Conservation (phyloP, 1,284 basidiomycete genomes). For the Ustilago trichophora region DNA sequence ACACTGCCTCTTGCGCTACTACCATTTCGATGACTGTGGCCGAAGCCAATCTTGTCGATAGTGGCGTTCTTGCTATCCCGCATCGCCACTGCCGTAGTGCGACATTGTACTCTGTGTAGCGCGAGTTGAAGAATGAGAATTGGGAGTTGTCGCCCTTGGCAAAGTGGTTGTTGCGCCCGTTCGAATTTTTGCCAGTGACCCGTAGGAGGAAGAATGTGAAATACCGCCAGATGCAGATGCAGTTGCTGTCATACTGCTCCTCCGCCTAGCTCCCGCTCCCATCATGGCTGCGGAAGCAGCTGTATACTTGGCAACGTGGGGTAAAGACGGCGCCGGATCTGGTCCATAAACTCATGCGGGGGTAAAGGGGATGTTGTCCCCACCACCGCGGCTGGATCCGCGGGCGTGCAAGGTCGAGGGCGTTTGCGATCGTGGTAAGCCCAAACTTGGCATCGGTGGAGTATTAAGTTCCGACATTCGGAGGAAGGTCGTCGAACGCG, state of each 20-base stretch:
- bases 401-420: conserved; percentile 13
- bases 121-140: conserved; percentile 1
- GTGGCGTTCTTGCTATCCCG: conserved; percentile 11
- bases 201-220: conserved; percentile 18
- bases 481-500: conserved; percentile 50
- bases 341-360: conserved; percentile 56
- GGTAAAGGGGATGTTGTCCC: conserved; percentile 29
- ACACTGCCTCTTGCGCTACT: conserved; percentile 24
- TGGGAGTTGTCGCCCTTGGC: conserved; percentile 20
- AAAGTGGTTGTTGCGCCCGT: conserved; percentile 4
- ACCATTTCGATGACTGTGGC: conserved; percentile 7
- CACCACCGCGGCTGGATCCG: conserved; percentile 15
- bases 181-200: conserved; percentile 33
- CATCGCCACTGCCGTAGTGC: neutral
- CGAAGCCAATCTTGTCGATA: conserved; percentile 24
- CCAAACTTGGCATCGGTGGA: conserved; percentile 36
- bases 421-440: conserved; percentile 37
- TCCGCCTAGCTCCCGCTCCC: conserved; percentile 9
- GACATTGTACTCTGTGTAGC: conserved; percentile 12
- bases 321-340: conserved; percentile 48
- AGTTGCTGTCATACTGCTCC: conserved; percentile 24
- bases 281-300: conserved; percentile 11
- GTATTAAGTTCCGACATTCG: conserved; percentile 39
- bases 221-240: neutral
- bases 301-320: conserved; percentile 36